These are phyloP conservation scores for Leishmania aethiopica DNA, from an alignment of 208 protist genomes.

Conservation along the genomic window DNA sequence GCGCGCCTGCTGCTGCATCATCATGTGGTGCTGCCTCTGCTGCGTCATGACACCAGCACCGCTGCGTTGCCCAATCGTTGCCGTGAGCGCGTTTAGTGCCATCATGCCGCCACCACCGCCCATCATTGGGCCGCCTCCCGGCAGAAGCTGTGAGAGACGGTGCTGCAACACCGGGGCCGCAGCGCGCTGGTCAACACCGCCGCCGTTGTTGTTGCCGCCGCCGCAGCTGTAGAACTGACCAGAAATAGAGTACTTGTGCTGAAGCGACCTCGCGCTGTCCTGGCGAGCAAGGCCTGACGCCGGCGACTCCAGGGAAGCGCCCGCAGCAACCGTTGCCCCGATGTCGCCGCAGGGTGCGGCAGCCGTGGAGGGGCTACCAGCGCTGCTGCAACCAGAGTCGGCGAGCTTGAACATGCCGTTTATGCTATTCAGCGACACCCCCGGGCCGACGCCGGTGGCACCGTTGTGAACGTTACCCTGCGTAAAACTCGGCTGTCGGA, in stretches of 20 bases:
- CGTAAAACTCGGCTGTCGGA: slow-evolving; percentile 28
- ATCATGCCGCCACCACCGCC: slow-evolving; percentile 7
- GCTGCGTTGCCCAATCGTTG: background rate
- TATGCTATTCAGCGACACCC: slow-evolving; percentile 30
- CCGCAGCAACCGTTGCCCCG: background rate
- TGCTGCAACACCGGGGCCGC: background rate
- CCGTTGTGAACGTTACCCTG: slow-evolving; percentile 17
- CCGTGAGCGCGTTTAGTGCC: slow-evolving; percentile 6
- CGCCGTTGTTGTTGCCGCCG: background rate
- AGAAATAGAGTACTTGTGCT: slow-evolving; percentile 46
- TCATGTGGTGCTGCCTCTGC: slow-evolving; percentile 18
- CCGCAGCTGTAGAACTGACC: slow-evolving; percentile 43
- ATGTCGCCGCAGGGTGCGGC: background rate
- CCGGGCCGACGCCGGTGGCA: slow-evolving; percentile 27
- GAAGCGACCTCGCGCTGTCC: slow-evolving; percentile 34
- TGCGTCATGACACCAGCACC: background rate
- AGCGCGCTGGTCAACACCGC: background rate
- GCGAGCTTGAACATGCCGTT: background rate
- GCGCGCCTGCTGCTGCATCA: slow-evolving; percentile 20
- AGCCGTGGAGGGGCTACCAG: background rate
- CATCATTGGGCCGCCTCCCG: background rate
- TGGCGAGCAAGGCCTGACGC: slow-evolving; percentile 16
- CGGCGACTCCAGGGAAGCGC: background rate
- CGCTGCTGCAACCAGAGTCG: background rate
- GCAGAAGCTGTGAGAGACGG: slow-evolving; percentile 2